A percentile compares a stretch with the other conserved stretches of the same genome.
These are phyloP conservation scores for Citrullus colocynthis DNA, from an alignment of 306 rosid species.

Conservation along the genomic window DNA sequence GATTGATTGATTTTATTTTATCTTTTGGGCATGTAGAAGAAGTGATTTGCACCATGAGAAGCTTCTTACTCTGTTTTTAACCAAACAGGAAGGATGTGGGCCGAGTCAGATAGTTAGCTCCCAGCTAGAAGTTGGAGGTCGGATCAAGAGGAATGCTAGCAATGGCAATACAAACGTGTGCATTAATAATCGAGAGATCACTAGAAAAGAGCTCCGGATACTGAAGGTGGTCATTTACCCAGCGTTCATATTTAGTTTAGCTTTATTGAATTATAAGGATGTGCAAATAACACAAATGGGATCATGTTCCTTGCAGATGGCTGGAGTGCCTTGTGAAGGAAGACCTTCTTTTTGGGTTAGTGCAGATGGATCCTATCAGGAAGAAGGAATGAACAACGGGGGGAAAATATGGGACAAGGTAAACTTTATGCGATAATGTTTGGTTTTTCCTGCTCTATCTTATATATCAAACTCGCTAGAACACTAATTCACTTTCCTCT, in stretches of 20 bases:
- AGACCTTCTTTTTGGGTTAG: slow-evolving; percentile 48
- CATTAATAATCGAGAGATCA: slow-evolving; percentile 48
- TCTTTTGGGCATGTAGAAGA: neutral
- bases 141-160: slow-evolving; percentile 33
- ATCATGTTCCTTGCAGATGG: slow-evolving; percentile 29
- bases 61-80: slow-evolving; percentile 13
- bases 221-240: slow-evolving; percentile 32
- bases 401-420: slow-evolving; percentile 73
- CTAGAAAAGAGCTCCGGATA: slow-evolving; percentile 38
- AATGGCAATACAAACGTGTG: slow-evolving; percentile 48
- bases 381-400: slow-evolving; percentile 61
- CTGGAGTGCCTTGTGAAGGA: slow-evolving; percentile 70
- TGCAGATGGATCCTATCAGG: slow-evolving; percentile 57
- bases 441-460: slow-evolving; percentile 9
- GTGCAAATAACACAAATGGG: neutral
- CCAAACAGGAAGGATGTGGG: slow-evolving; percentile 42
- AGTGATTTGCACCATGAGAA: neutral
- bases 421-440: slow-evolving; percentile 5
- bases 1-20: neutral
- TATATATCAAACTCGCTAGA: neutral
- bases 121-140: slow-evolving; percentile 39
- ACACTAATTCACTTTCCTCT: neutral
- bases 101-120: slow-evolving; percentile 61
- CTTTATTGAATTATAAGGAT: neutral
- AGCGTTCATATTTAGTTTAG: neutral